Evolutionary conservation across 352 stramenopile species (phyloP).

Genomic region (Globisporangium radiosum): DNA sequence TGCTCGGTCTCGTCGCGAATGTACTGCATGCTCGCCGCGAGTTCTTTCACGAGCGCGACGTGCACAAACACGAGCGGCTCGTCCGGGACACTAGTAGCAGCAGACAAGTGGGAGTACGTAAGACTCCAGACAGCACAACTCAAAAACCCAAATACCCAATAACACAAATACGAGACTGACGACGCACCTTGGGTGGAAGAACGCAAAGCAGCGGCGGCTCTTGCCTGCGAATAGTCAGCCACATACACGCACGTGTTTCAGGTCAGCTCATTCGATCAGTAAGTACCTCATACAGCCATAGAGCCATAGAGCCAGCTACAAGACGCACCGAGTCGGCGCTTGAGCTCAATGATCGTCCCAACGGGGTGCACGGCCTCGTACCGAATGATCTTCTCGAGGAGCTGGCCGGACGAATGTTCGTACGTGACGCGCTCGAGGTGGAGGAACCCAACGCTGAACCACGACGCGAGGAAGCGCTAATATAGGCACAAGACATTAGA

Average conservation of each 20-base stretch:
- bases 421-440: constrained; percentile 91
- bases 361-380: constrained; percentile 95
- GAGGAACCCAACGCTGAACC: constrained; percentile 91
- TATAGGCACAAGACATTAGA: too few relatives aligned
- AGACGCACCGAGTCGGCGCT: constrained; percentile 72
- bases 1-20: constrained; percentile 78
- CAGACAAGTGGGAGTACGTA: background rate
- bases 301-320: too few relatives aligned
- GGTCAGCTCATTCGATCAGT: too few relatives aligned
- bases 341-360: constrained; percentile 90
- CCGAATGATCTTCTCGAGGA: constrained; percentile 94
- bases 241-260: background rate
- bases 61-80: constrained; percentile 95
- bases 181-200: constrained; percentile 89
- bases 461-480: constrained; percentile 83
- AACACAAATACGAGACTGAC: background rate
- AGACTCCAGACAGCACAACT: background rate
- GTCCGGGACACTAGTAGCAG: constrained; percentile 63
- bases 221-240: constrained; percentile 19
- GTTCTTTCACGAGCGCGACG: constrained; percentile 85
- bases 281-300: background rate
- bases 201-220: constrained; percentile 88
- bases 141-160: background rate
- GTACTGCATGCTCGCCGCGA: constrained; percentile 89
- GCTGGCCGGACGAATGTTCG: constrained; percentile 83